Evolutionary conservation across 805 yeast species (phyloP).

Genomic region (Dipodascopsis uninucleata): DNA sequence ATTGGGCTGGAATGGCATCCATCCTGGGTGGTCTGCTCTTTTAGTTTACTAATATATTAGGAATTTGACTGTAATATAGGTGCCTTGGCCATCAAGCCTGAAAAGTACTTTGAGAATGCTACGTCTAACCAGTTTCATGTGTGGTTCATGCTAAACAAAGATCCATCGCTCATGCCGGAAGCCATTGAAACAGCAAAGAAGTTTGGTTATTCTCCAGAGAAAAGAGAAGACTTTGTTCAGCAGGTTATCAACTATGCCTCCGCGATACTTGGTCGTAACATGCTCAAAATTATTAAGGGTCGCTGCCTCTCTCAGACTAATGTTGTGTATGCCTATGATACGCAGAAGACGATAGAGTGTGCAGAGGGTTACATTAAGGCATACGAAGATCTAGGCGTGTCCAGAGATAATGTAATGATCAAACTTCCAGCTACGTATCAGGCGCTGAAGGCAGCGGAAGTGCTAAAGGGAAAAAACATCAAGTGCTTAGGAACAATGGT

Average conservation of each 20-base stretch:
- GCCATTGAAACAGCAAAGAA: conserved; percentile 25
- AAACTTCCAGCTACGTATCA: conserved; percentile 39
- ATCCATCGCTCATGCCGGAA: conserved; percentile 6
- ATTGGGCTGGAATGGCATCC: no score
- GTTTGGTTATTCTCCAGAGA: conserved; percentile 46
- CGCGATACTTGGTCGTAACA: conserved; percentile 42
- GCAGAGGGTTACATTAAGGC: conserved; percentile 35
- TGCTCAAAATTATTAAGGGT: conserved; percentile 42
- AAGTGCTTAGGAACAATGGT: conserved; percentile 38
- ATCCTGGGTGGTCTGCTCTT: no score
- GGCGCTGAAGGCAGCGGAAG: conserved; percentile 36
- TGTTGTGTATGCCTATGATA: conserved; percentile 32
- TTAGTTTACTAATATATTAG: no score
- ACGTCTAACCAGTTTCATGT: conserved; percentile 18
- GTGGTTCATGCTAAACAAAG: conserved; percentile 15
- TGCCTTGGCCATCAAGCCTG: conserved; percentile 10
- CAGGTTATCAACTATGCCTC: conserved; percentile 45
- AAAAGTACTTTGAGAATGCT: conserved; percentile 19
- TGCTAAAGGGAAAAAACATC: conserved; percentile 30
- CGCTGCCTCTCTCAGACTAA: conserved; percentile 42
- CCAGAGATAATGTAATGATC: conserved; percentile 35
- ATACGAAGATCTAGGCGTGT: conserved; percentile 36
- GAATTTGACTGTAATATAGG: no score
- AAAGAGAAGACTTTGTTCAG: conserved; percentile 44
- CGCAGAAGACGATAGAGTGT: conserved; percentile 30